These are phyloP conservation scores for Penicillium paneum DNA, from an alignment of 2,329 filamentous ascomycete species.

Conservation along the genomic window DNA sequence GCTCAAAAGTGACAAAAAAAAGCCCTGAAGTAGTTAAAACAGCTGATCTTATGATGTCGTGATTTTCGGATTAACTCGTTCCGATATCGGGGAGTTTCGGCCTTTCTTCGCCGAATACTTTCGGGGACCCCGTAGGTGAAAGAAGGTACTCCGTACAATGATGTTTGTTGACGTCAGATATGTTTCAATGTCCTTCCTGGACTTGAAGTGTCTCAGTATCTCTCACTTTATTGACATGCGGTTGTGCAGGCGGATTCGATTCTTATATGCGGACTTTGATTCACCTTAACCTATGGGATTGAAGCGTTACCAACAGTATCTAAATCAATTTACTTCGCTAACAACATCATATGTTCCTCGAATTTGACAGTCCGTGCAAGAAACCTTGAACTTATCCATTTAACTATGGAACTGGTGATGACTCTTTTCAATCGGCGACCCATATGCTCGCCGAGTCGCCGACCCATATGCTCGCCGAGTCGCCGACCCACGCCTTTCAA, in stretches of 20 bases:
- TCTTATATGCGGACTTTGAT: background rate
- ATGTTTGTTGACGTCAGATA: background rate
- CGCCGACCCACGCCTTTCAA: background rate
- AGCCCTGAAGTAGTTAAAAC: background rate
- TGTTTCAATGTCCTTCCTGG: background rate
- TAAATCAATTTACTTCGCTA: background rate
- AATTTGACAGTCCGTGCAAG: background rate
- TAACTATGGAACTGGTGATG: background rate
- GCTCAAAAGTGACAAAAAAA: background rate
- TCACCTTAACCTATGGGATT: too few relatives aligned
- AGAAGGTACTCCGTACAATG: too few relatives aligned
- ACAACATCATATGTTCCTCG: background rate
- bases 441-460: slow-evolving; percentile 4
- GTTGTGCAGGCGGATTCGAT: background rate
- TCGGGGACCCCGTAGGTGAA: background rate
- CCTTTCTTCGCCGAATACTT: background rate
- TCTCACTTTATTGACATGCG: background rate
- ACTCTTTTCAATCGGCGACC: slow-evolving; percentile 1
- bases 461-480: slow-evolving; percentile 2
- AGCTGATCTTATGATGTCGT: slow-evolving; percentile 6
- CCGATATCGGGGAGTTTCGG: slow-evolving; percentile 6
- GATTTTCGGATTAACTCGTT: slow-evolving; percentile 8
- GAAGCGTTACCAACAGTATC: background rate
- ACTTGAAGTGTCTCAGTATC: too few relatives aligned
- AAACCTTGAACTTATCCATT: background rate